Conservation (phyloP, 2,329 filamentous ascomycete genomes). For the Coniochaeta sp. region DNA sequence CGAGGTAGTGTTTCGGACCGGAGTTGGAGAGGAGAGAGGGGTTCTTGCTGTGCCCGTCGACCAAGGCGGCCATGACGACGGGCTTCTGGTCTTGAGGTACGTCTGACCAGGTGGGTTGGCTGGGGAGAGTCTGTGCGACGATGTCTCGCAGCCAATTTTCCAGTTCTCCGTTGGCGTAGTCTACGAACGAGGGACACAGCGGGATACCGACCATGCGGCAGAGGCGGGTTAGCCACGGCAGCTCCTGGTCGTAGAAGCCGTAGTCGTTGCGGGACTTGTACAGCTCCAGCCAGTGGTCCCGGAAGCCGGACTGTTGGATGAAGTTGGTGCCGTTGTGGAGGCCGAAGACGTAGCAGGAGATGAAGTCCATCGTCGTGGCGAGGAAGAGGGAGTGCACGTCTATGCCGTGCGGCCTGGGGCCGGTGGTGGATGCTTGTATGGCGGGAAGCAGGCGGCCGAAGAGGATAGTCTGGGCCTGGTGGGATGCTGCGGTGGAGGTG, state of each 20-base stretch:
- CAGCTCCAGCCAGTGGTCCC: slow-evolving; percentile 56
- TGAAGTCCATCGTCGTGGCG: slow-evolving; percentile 70
- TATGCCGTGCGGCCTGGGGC: slow-evolving; percentile 23
- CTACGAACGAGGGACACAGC: slow-evolving; percentile 61
- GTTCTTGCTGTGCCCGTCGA: slow-evolving; percentile 37
- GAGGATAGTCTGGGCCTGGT: slow-evolving; percentile 52
- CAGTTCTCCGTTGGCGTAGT: slow-evolving; percentile 59
- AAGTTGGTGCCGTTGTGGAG: slow-evolving; percentile 57
- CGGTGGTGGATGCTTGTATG: slow-evolving; percentile 27
- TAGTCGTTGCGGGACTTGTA: slow-evolving; percentile 64
- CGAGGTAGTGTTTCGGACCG: too few species aligned
- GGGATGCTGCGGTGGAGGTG: slow-evolving; percentile 48
- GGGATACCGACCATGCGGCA: slow-evolving; percentile 47
- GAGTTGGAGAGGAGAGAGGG: too few species aligned
- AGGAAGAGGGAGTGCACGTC: slow-evolving; percentile 61
- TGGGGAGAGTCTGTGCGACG: too few species aligned
- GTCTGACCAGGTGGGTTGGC: too few species aligned
- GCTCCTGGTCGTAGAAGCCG: slow-evolving; percentile 69
- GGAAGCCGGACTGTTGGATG: slow-evolving; percentile 44
- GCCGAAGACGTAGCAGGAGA: slow-evolving; percentile 70
- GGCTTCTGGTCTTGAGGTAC: slow-evolving; percentile 45
- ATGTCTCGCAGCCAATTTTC: slow-evolving; percentile 50
- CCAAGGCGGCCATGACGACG: slow-evolving; percentile 39
- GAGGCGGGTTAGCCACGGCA: slow-evolving; percentile 51
- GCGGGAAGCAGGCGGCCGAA: slow-evolving; percentile 54